Evolutionary conservation across 805 yeast species (phyloP).

Genomic region (Kregervanrija pseudodelftensis): DNA sequence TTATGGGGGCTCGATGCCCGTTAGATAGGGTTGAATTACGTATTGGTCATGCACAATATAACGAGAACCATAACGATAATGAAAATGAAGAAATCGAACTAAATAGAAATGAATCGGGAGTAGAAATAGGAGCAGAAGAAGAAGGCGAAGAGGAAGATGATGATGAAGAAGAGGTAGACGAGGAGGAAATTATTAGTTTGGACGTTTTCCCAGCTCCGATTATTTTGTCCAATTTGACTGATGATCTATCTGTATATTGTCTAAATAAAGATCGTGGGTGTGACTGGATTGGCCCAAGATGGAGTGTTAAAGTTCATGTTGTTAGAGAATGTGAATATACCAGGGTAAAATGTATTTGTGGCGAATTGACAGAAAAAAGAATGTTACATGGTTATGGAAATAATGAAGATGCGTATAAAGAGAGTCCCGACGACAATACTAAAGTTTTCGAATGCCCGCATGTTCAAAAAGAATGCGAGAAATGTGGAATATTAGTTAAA

Average conservation of each 20-base stretch:
- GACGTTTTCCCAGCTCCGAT: conserved; percentile 48
- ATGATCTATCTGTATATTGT: conserved; percentile 53
- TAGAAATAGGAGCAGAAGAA: background rate
- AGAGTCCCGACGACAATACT: conserved; percentile 2
- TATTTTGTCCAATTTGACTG: conserved; percentile 50
- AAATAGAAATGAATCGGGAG: background rate
- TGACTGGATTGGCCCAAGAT: conserved; percentile 46
- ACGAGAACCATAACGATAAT: background rate
- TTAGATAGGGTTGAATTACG: conserved; percentile 48
- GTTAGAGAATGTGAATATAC: conserved; percentile 32
- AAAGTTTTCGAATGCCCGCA: conserved; percentile 33
- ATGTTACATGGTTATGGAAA: conserved; percentile 7
- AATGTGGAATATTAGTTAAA: conserved; percentile 28
- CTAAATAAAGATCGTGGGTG: conserved; percentile 49
- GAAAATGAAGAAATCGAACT: conserved; percentile 1
- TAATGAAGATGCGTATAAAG: background rate
- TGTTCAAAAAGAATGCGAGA: conserved; percentile 27
- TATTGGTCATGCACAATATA: background rate
- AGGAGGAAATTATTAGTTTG: conserved; percentile 7
- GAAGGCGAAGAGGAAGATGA: too few relatives aligned
- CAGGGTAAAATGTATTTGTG: conserved; percentile 30
- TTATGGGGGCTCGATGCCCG: conserved; percentile 43
- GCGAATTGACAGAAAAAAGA: conserved; percentile 15
- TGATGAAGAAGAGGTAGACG: background rate
- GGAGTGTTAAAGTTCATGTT: conserved; percentile 50